These are phyloP conservation scores for Coemansia furcata DNA, from an alignment of 192 early-diverging fungal genomes.

Conservation along the genomic window DNA sequence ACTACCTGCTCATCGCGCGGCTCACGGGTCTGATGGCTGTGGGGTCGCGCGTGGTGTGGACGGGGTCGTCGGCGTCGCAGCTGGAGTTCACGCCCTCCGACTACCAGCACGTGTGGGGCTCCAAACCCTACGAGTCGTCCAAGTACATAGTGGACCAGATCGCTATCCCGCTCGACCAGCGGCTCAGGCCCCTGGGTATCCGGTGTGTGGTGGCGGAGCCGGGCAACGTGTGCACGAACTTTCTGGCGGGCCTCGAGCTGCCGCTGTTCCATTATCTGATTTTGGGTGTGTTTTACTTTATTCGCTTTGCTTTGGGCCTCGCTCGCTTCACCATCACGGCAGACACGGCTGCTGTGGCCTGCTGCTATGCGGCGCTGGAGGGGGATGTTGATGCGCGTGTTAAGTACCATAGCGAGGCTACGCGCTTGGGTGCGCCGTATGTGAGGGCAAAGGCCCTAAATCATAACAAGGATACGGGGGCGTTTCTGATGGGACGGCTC, in stretches of 20 bases:
- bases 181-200: constrained; percentile 2
- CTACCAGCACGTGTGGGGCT: constrained; percentile 47
- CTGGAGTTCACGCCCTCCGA: constrained; percentile 28
- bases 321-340: constrained; percentile 37
- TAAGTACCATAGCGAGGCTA: constrained; percentile 40
- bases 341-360: constrained; percentile 12
- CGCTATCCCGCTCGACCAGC: constrained; percentile 19
- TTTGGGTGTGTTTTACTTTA: constrained; percentile 20
- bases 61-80: constrained; percentile 37
- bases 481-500: constrained; percentile 20
- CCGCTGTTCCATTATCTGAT: constrained; percentile 22
- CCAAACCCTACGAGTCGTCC: constrained; percentile 52
- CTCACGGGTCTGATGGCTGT: not conserved
- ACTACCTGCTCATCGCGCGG: constrained; percentile 44
- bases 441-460: constrained; percentile 10
- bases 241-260: constrained; percentile 23
- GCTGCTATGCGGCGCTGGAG: constrained; percentile 13
- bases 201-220: constrained; percentile 45
- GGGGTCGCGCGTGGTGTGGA: constrained; percentile 45
- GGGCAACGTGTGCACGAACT: constrained; percentile 39
- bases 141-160: constrained; percentile 54
- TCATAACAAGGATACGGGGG: not conserved
- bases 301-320: constrained; percentile 21
- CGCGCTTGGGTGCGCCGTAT: constrained; percentile 16
- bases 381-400: constrained; percentile 18